Evolutionary conservation across 2,329 filamentous ascomycete genomes (phyloP).

Genomic region (Gyromitra esculenta): DNA sequence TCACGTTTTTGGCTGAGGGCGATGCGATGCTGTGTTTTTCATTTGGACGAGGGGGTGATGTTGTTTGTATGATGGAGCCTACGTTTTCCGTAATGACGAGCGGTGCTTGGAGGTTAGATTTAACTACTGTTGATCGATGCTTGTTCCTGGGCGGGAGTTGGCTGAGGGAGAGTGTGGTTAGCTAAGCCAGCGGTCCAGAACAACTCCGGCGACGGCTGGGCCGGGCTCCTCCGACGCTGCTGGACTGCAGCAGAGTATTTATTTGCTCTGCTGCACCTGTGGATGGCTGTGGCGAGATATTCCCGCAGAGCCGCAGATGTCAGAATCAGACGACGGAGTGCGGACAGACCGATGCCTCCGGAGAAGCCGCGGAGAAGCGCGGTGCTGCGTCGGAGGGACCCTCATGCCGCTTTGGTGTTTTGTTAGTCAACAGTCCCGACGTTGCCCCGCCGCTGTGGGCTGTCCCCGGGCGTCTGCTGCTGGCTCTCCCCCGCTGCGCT

Average conservation of each 20-base stretch:
- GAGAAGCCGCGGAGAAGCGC: constrained; percentile 11
- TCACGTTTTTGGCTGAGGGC: constrained; percentile 17
- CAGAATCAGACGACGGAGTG: not conserved
- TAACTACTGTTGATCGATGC: constrained; percentile 13
- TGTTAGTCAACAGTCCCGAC: constrained; percentile 11
- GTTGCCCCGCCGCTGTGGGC: constrained; percentile 11
- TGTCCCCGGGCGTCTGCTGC: not conserved
- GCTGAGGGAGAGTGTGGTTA: too few relatives aligned
- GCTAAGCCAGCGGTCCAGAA: constrained; percentile 8
- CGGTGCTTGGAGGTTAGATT: constrained; percentile 41
- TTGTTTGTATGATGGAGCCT: constrained; percentile 34
- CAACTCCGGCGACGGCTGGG: not conserved
- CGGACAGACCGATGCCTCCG: not conserved
- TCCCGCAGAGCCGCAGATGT: constrained; percentile 21
- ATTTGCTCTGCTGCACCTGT: not conserved
- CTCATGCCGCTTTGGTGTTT: constrained; percentile 29
- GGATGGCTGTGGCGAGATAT: not conserved
- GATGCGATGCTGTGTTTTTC: constrained; percentile 6
- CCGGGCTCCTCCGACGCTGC: not conserved
- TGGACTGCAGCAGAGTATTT: too few relatives aligned
- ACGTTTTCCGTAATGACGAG: constrained; percentile 37
- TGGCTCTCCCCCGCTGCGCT: not conserved
- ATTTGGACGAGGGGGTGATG: not conserved
- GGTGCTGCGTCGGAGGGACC: not conserved
- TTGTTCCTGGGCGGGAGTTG: too few relatives aligned